Conservation (phyloP, 1,139 yeast genomes). For the Arxiozyma slooffiae region DNA sequence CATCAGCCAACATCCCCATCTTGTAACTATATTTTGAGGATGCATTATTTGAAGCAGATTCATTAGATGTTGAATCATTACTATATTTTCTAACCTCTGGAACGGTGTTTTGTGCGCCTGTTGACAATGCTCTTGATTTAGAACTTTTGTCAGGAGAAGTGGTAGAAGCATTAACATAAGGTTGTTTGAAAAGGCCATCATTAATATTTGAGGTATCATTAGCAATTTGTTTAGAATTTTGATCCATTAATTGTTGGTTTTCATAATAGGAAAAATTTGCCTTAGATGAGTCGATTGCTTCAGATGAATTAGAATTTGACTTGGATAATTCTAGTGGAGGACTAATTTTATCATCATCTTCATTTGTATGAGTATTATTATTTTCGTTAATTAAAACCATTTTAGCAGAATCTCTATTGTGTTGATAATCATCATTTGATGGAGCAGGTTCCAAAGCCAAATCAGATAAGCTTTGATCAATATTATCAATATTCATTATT, state of each 20-base stretch:
- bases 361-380: constrained; percentile 4
- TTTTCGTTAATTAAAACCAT: not conserved
- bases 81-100: constrained; percentile 17
- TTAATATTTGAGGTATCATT: constrained; percentile 10
- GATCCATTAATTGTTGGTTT: constrained; percentile 24
- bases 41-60: not conserved
- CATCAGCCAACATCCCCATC: constrained; percentile 50
- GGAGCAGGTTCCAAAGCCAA: constrained; percentile 21
- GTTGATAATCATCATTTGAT: constrained; percentile 14
- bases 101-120: constrained; percentile 20
- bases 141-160: constrained; percentile 2
- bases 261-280: constrained; percentile 30
- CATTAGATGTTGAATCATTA: constrained; percentile 8
- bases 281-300: constrained; percentile 4
- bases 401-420: constrained; percentile 3
- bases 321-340: not conserved
- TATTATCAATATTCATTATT: constrained; percentile 14
- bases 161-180: not conserved
- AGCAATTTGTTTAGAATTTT: constrained; percentile 27
- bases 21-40: constrained; percentile 29
- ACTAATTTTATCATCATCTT: constrained; percentile 7
- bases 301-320: not conserved
- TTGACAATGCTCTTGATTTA: constrained; percentile 19
- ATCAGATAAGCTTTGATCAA: constrained; percentile 14
- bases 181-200: constrained; percentile 2